A percentile compares a stretch with the other conserved stretches of the same genome.
phyloP scores from a whole-genome alignment of 768 basidiomycete species.

The Butyriboletus loyo region DNA sequence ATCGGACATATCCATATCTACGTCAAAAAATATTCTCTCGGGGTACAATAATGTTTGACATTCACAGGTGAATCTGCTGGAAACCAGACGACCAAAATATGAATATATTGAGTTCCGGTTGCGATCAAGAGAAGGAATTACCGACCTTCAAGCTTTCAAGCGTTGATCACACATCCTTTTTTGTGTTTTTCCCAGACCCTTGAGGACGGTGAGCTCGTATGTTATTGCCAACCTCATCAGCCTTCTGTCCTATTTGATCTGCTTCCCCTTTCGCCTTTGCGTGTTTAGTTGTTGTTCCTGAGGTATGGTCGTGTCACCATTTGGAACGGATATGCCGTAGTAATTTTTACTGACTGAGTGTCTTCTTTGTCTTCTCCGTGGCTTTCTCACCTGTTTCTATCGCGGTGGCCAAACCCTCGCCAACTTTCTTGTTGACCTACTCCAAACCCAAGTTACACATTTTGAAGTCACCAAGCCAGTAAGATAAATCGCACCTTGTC shows the following conservation, averaged over 20 bases:
- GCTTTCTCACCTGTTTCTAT: constrained; percentile 43
- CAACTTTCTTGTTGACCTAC: constrained; percentile 42
- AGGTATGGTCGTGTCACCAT: neutral
- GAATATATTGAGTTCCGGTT: neutral
- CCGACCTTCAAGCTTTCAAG: neutral
- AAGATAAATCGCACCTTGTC: constrained; percentile 30
- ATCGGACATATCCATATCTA: neutral
- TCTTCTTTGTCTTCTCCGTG: constrained; percentile 37
- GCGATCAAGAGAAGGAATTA: neutral
- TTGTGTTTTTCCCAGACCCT: constrained; percentile 15
- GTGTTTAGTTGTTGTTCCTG: constrained; percentile 1
- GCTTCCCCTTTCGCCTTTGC: neutral
- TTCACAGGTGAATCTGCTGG: neutral
- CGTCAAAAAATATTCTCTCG: neutral
- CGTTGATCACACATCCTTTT: constrained; percentile 4
- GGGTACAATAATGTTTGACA: neutral
- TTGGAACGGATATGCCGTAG: neutral
- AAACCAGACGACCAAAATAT: neutral
- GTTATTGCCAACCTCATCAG: constrained; percentile 9
- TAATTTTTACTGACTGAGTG: constrained; percentile 26
- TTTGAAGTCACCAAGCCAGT: neutral
- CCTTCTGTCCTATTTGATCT: constrained; percentile 9
- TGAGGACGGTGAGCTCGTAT: neutral
- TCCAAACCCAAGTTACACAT: neutral
- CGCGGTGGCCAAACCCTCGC: constrained; percentile 37